A percentile compares a stretch with the other conserved stretches of the same genome.
These are phyloP conservation scores for Aspergillus aculeatinus DNA, from an alignment of 2,329 filamentous ascomycete species.

Conservation along the genomic window DNA sequence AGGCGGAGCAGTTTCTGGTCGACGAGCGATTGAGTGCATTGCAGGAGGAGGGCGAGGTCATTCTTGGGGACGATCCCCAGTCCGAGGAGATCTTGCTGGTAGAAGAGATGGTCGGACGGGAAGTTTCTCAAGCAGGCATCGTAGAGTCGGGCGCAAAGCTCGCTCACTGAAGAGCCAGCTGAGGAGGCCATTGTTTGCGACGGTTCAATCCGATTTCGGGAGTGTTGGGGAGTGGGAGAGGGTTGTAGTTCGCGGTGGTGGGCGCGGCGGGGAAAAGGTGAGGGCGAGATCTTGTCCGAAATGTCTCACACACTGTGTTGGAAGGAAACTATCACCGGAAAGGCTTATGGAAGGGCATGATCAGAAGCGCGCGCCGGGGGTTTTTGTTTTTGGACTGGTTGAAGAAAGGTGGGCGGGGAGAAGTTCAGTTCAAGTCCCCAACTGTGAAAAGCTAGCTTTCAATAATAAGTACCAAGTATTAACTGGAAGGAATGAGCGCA, in stretches of 20 bases:
- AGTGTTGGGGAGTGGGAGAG: too few relatives aligned
- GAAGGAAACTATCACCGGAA: constrained; percentile 31
- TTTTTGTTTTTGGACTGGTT: background rate
- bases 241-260: background rate
- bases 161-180: constrained; percentile 30
- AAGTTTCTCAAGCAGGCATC: constrained; percentile 43
- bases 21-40: constrained; percentile 47
- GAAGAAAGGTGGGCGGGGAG: background rate
- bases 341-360: constrained; percentile 32
- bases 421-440: background rate
- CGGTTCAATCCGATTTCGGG: constrained; percentile 16
- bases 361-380: constrained; percentile 25
- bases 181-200: constrained; percentile 35
- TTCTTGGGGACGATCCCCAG: constrained; percentile 46
- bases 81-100: constrained; percentile 47
- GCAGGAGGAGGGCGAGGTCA: constrained; percentile 43
- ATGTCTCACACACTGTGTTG: constrained; percentile 7
- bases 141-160: constrained; percentile 48
- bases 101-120: constrained; percentile 45
- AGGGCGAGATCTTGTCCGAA: background rate
- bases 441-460: background rate
- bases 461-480: background rate
- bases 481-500: constrained; percentile 3
- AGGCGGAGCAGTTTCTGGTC: constrained; percentile 49
- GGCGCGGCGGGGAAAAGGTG: background rate